Percentiles rank a stretch among this genome's conserved stretches.
phyloP scores from a whole-genome alignment of 2,329 filamentous ascomycete genomes.

The Balansia obtecta region DNA sequence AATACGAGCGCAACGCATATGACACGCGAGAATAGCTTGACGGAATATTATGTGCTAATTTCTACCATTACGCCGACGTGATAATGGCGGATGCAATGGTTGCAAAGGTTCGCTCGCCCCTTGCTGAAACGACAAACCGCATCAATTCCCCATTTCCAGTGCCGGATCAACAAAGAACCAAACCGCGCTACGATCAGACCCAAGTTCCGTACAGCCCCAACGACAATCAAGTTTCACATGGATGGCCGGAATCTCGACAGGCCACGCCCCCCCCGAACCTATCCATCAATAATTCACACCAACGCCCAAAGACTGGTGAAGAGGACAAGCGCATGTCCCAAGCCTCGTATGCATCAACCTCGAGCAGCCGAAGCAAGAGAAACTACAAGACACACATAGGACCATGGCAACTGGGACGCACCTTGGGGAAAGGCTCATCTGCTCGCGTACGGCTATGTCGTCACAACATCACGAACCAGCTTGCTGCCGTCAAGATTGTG shows the following conservation, averaged over 20 bases:
- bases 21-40: constrained; percentile 5
- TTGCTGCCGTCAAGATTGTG: constrained; percentile 91
- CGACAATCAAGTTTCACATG: constrained; percentile 5
- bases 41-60: constrained; percentile 24
- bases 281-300: constrained; percentile 3
- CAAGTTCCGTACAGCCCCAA: constrained; percentile 5
- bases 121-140: constrained; percentile 35
- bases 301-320: constrained; percentile 18
- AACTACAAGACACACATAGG: constrained; percentile 66
- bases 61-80: constrained; percentile 10
- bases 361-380: constrained; percentile 26
- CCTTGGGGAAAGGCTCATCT: constrained; percentile 79
- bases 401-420: constrained; percentile 85
- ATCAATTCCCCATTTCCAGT: constrained; percentile 28
- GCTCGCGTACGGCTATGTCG: constrained; percentile 78
- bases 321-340: constrained; percentile 26
- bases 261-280: neutral
- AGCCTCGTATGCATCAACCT: constrained; percentile 28
- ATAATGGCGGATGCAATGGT: constrained; percentile 19
- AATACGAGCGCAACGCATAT: constrained; percentile 5
- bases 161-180: constrained; percentile 16
- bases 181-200: constrained; percentile 17
- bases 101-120: constrained; percentile 25
- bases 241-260: constrained; percentile 1
- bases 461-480: constrained; percentile 64